These are phyloP conservation scores for Carallia brachiata DNA, from an alignment of 345 rosid genomes.

Conservation along the genomic window DNA sequence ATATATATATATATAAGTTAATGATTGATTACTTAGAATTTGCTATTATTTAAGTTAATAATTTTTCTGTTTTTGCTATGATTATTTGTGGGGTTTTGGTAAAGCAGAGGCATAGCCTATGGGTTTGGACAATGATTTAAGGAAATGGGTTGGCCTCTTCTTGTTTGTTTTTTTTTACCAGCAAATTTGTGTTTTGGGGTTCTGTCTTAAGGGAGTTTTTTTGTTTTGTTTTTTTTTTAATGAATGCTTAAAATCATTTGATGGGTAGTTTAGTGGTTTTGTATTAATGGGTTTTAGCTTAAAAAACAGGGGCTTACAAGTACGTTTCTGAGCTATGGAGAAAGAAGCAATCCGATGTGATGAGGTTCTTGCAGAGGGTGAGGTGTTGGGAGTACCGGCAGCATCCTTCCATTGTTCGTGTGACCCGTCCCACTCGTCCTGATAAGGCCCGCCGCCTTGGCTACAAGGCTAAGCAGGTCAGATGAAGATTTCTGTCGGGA, in stretches of 20 bases:
- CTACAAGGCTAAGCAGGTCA: constrained; percentile 98
- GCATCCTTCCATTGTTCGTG: constrained; percentile 89
- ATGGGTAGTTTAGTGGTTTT: background rate
- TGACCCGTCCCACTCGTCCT: constrained; percentile 88
- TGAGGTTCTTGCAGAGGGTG: constrained; percentile 95
- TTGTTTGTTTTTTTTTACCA: too few species aligned
- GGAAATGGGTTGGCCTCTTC: too few species aligned
- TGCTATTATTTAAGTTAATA: too few species aligned
- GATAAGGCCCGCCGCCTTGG: constrained; percentile 97
- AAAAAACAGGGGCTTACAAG: constrained; percentile 80
- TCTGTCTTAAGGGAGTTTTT: background rate
- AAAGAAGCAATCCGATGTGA: constrained; percentile 99
- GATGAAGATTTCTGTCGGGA: background rate
- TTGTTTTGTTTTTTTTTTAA: background rate
- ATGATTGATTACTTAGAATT: too few species aligned
- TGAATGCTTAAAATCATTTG: too few species aligned
- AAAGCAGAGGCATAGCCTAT: too few species aligned
- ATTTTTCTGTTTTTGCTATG: too few species aligned
- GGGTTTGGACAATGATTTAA: too few species aligned
- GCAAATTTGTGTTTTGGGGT: too few species aligned
- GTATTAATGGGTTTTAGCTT: background rate
- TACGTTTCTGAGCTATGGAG: constrained; percentile 98
- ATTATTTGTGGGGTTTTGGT: too few species aligned
- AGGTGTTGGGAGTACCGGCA: constrained; percentile 99
- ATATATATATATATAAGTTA: too few species aligned